Conservation (phyloP, 2,329 filamentous ascomycete genomes). For the Colletotrichum chrysophilum region DNA sequence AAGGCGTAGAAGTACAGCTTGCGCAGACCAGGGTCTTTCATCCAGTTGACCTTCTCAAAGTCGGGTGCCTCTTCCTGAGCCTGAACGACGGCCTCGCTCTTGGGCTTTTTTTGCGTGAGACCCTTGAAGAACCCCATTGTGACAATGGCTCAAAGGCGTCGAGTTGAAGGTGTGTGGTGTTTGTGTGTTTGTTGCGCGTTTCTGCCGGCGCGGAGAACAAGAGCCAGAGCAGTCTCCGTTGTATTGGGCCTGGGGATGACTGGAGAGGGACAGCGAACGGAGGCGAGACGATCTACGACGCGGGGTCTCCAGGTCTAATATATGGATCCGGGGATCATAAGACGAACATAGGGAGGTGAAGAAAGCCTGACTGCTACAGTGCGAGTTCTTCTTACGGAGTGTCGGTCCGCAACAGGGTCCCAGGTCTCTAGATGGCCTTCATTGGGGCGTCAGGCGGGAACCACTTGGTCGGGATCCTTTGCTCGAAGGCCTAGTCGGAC, state of each 20-base stretch:
- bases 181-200: background rate
- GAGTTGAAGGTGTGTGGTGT: background rate
- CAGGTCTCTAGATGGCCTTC: background rate
- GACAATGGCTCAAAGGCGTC: background rate
- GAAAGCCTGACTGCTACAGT: background rate
- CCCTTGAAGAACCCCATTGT: conserved; percentile 19
- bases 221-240: conserved; percentile 3
- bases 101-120: conserved; percentile 17
- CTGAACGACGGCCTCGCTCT: conserved; percentile 2
- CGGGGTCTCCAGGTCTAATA: conserved; percentile 17
- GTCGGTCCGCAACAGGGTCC: background rate
- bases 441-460: background rate
- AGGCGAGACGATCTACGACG: background rate
- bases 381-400: background rate
- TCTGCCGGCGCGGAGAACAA: conserved; percentile 1
- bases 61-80: conserved; percentile 54
- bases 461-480: conserved; percentile 16
- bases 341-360: conserved; percentile 1
- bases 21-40: conserved; percentile 58
- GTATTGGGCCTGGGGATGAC: background rate
- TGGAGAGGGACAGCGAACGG: background rate
- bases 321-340: conserved; percentile 12
- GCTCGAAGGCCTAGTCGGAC: background rate
- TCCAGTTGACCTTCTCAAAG: conserved; percentile 57
- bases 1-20: conserved; percentile 59